These are phyloP conservation scores for Lactarius sp. DNA, from an alignment of 768 basidiomycete genomes.

Conservation along the genomic window DNA sequence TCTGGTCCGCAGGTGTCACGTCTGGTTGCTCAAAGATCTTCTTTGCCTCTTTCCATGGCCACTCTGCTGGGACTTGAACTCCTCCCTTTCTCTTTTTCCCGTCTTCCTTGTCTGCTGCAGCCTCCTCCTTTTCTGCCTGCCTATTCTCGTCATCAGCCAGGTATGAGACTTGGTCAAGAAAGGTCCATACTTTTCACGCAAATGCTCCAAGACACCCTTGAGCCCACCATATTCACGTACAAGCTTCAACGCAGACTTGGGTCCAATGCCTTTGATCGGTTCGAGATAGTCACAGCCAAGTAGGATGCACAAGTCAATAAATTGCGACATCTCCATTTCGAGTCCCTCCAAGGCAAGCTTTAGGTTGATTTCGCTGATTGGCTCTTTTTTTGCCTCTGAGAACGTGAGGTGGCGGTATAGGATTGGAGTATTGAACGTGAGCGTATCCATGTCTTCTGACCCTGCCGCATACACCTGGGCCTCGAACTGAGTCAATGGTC, in stretches of 20 bases:
- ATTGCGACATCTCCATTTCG: conserved; percentile 93
- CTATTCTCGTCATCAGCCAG: conserved; percentile 31
- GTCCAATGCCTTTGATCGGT: conserved; percentile 95
- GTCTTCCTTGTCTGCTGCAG: conserved; percentile 36
- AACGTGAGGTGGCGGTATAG: conserved; percentile 95
- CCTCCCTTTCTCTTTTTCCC: conserved; percentile 74
- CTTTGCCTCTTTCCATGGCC: conserved; percentile 97
- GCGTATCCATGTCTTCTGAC: conserved; percentile 99
- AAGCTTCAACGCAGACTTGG: conserved; percentile 91
- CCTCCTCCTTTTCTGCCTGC: conserved; percentile 40
- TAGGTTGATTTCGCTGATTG: conserved; percentile 89
- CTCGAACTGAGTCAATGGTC: neutral
- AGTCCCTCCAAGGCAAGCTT: conserved; percentile 81
- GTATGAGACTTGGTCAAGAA: neutral
- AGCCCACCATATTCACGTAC: conserved; percentile 77
- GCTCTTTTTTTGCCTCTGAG: conserved; percentile 95
- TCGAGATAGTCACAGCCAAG: conserved; percentile 98
- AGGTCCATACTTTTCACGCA: conserved; percentile 63
- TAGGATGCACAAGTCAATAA: conserved; percentile 93
- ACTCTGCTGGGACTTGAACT: conserved; percentile 82
- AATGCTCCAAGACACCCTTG: conserved; percentile 65
- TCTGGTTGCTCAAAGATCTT: conserved; percentile 86
- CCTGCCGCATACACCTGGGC: conserved; percentile 90
- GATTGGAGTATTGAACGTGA: conserved; percentile 90
- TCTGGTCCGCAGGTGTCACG: conserved; percentile 76